These are phyloP conservation scores for Chlamydomonas sp. DNA, from an alignment of 139 green algal genomes.

Conservation along the genomic window DNA sequence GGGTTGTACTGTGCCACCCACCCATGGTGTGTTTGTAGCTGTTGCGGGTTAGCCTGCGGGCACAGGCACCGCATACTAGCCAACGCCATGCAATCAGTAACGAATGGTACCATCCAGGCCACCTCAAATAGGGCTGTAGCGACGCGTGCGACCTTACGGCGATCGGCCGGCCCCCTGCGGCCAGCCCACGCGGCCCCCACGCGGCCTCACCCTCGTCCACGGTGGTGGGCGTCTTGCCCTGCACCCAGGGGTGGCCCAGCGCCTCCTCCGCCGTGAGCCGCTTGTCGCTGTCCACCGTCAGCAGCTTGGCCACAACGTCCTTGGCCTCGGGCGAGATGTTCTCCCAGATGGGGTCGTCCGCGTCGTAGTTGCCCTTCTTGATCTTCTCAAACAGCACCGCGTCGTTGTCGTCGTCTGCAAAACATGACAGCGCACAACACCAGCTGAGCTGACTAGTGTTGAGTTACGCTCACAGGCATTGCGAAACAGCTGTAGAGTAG, in stretches of 20 bases:
- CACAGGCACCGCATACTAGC: too few species aligned
- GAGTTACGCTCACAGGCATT: too few species aligned
- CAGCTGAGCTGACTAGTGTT: too few species aligned
- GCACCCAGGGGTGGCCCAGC: conserved; percentile 79
- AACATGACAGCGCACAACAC: background rate
- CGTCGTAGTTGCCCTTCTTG: conserved; percentile 79
- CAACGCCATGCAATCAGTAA: too few species aligned
- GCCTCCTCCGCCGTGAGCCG: conserved; percentile 80
- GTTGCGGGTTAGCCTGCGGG: too few species aligned
- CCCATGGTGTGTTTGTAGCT: too few species aligned
- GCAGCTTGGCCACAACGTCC: conserved; percentile 74
- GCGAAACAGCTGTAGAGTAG: too few species aligned
- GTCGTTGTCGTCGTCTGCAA: conserved; percentile 82
- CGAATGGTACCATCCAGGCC: too few species aligned
- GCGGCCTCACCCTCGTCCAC: conserved; percentile 24
- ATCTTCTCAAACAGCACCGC: conserved; percentile 87
- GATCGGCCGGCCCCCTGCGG: background rate
- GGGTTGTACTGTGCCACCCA: too few species aligned
- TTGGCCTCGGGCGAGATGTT: conserved; percentile 75
- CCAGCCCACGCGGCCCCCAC: background rate
- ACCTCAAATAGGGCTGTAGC: too few species aligned
- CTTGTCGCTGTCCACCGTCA: conserved; percentile 73
- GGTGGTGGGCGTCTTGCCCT: conserved; percentile 37
- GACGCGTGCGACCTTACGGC: background rate
- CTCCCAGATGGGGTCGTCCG: conserved; percentile 85